A percentile compares a stretch with the other conserved stretches of the same genome.
phyloP scores from a whole-genome alignment of 2,329 filamentous ascomycete species.

The Penicillium psychrosexuale region DNA sequence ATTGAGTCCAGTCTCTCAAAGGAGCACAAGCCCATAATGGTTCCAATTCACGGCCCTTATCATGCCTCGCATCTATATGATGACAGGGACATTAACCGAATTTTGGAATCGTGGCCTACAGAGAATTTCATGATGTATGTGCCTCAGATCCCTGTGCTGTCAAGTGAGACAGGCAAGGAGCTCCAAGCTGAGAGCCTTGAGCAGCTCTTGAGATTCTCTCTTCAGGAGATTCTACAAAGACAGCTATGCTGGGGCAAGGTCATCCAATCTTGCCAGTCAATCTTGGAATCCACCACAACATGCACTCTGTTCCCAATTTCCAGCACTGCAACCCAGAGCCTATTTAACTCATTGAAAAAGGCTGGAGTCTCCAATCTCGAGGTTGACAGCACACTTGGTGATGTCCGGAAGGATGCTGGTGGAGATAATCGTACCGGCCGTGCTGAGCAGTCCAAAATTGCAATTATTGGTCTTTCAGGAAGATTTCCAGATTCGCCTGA shows the following conservation, averaged over 20 bases:
- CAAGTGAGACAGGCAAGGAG: constrained; percentile 37
- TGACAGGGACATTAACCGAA: constrained; percentile 50
- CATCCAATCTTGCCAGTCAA: constrained; percentile 31
- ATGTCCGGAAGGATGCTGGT: constrained; percentile 22
- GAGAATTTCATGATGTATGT: constrained; percentile 27
- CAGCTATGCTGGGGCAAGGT: constrained; percentile 45
- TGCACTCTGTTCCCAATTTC: constrained; percentile 33
- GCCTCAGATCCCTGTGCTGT: constrained; percentile 37
- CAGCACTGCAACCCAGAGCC: constrained; percentile 32
- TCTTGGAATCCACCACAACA: constrained; percentile 16
- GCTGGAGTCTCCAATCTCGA: constrained; percentile 25
- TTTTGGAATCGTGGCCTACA: constrained; percentile 42
- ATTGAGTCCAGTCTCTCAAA: constrained; percentile 51
- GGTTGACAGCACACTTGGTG: constrained; percentile 27
- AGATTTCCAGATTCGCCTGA: constrained; percentile 71
- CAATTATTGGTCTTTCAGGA: constrained; percentile 79
- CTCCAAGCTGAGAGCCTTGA: constrained; percentile 31
- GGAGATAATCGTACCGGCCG: constrained; percentile 29
- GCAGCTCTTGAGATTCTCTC: constrained; percentile 31
- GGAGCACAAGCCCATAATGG: constrained; percentile 51
- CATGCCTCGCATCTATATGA: constrained; percentile 57
- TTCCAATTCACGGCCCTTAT: constrained; percentile 58
- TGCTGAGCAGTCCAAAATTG: constrained; percentile 61
- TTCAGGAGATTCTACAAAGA: constrained; percentile 39
- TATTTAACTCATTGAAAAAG: constrained; percentile 33